Percentiles rank a stretch among this genome's conserved stretches.
phyloP scores from a whole-genome alignment of 2,329 filamentous ascomycete species.

The Fusarium odoratissimum region DNA sequence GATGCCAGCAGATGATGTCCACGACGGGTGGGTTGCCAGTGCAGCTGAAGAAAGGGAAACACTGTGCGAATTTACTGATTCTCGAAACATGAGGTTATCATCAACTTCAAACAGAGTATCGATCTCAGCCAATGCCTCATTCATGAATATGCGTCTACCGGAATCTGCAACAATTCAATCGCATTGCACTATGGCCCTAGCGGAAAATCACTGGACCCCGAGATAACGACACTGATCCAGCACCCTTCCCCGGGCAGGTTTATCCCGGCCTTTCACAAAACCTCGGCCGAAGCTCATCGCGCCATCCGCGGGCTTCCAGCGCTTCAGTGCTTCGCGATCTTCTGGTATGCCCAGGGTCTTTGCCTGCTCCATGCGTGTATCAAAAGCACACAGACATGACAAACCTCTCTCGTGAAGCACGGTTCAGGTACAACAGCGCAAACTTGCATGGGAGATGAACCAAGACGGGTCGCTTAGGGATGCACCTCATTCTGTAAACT shows the following conservation, averaged over 20 bases:
- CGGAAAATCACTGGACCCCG: conserved; percentile 7
- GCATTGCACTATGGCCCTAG: not conserved
- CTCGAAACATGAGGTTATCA: conserved; percentile 15
- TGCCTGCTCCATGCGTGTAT: conserved; percentile 29
- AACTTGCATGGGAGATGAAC: conserved; percentile 14
- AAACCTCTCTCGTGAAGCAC: conserved; percentile 15
- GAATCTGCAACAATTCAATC: not conserved
- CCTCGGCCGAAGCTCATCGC: conserved; percentile 40
- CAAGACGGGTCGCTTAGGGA: conserved; percentile 19
- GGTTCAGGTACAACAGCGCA: conserved; percentile 18
- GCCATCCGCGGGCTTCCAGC: conserved; percentile 32
- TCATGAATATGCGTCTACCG: not conserved
- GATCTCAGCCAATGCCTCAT: not conserved
- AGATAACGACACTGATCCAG: conserved; percentile 1
- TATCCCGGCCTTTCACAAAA: conserved; percentile 22
- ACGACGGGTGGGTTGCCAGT: conserved; percentile 44
- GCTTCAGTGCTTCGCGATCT: conserved; percentile 26
- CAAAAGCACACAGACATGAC: not conserved
- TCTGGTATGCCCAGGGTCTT: conserved; percentile 24
- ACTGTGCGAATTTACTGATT: conserved; percentile 40
- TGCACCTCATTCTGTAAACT: conserved; percentile 23
- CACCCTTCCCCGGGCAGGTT: conserved; percentile 11
- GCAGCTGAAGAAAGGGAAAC: conserved; percentile 29
- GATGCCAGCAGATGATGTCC: conserved; percentile 29
- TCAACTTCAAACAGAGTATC: not conserved